Evolutionary conservation across 1,284 basidiomycete genomes (phyloP).

Genomic region (Ganoderma multipileum): DNA sequence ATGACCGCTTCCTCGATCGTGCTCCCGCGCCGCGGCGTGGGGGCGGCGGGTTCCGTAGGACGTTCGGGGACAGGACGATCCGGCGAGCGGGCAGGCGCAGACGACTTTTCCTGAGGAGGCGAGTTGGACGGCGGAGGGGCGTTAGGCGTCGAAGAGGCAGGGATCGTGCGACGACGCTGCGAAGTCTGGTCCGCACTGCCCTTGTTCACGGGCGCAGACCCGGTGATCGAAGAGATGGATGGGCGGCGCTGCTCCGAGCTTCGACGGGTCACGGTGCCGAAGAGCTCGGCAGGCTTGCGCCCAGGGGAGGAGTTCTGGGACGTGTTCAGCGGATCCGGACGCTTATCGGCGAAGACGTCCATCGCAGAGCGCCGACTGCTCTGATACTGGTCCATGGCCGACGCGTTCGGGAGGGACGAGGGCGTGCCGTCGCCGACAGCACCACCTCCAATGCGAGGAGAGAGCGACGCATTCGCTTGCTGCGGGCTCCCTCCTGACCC

Average conservation of each 20-base stretch:
- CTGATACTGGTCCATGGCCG: slow-evolving; percentile 49
- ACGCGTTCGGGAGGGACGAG: slow-evolving; percentile 44
- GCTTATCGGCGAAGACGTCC: slow-evolving; percentile 55
- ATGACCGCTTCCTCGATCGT: slow-evolving; percentile 47
- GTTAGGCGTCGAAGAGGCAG: slow-evolving; percentile 31
- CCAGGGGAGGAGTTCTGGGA: slow-evolving; percentile 64
- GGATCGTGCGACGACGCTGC: slow-evolving; percentile 39
- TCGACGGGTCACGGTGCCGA: slow-evolving; percentile 52
- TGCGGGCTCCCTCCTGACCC: slow-evolving; percentile 58
- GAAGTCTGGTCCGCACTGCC: slow-evolving; percentile 33
- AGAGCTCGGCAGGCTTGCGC: slow-evolving; percentile 64
- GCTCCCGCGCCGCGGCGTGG: slow-evolving; percentile 31
- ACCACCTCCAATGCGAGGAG: slow-evolving; percentile 50
- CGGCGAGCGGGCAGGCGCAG: slow-evolving; percentile 16
- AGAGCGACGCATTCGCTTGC: slow-evolving; percentile 45
- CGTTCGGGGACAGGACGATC: slow-evolving; percentile 21
- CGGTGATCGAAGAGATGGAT: slow-evolving; percentile 52
- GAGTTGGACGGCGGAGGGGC: slow-evolving; percentile 7
- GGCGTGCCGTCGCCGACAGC: slow-evolving; percentile 43
- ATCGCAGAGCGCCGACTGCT: slow-evolving; percentile 54
- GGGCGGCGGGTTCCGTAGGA: slow-evolving; percentile 20
- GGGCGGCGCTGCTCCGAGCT: slow-evolving; percentile 49
- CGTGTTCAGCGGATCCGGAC: slow-evolving; percentile 43
- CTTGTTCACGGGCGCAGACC: slow-evolving; percentile 40
- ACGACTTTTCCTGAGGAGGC: slow-evolving; percentile 1